Evolutionary conservation across 1,284 basidiomycete species (phyloP).

Genomic region (Wolfiporia cocos): DNA sequence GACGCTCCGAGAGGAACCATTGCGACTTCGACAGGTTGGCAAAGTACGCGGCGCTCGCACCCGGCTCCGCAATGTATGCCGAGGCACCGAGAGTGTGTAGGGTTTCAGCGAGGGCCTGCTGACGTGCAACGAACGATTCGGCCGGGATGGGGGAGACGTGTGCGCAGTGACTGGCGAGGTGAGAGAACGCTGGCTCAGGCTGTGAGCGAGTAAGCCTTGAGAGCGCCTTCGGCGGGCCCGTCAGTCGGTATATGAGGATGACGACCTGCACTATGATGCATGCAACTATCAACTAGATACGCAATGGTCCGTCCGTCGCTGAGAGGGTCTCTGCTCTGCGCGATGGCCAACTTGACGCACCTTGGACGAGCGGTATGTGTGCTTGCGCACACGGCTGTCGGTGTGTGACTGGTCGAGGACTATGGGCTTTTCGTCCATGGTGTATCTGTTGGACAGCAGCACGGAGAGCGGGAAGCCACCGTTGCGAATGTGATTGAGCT

Average conservation of each 20-base stretch:
- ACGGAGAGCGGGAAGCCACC: too few relatives aligned
- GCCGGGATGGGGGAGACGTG: constrained; percentile 41
- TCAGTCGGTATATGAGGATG: constrained; percentile 7
- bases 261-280: constrained; percentile 10
- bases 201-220: neutral
- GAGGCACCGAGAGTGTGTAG: constrained; percentile 46
- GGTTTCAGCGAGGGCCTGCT: constrained; percentile 42
- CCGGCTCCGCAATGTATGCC: constrained; percentile 73
- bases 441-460: neutral
- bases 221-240: constrained; percentile 3
- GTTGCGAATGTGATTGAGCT: too few relatives aligned
- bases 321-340: too few relatives aligned
- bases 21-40: constrained; percentile 55
- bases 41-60: constrained; percentile 66
- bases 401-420: neutral
- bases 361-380: constrained; percentile 5
- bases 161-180: constrained; percentile 45
- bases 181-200: constrained; percentile 24
- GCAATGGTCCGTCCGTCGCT: too few relatives aligned
- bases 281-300: constrained; percentile 7
- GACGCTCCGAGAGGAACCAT: constrained; percentile 76
- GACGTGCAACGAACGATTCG: constrained; percentile 46
- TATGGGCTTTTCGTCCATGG: constrained; percentile 6
- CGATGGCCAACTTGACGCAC: neutral
- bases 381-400: constrained; percentile 3